Base-by-base conservation (phyloP, 306 rosid species). In the Benincasa hispida region DNA sequence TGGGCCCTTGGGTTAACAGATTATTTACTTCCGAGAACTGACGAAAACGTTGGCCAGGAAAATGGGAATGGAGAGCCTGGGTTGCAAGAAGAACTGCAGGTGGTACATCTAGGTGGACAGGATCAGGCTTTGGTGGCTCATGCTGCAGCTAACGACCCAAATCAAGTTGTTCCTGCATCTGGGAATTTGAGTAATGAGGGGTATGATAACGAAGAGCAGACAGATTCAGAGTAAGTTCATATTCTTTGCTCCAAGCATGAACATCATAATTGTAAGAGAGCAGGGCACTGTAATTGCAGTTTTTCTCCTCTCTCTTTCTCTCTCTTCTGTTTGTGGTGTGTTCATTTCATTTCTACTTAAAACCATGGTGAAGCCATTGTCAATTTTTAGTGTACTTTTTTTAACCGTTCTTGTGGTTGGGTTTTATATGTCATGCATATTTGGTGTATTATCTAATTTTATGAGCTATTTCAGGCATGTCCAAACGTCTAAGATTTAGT, bases 1-100 rank as follows among this genome's bases (percentile, higher is more conserved):
- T 95, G 99, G 99, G 97, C 96, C 50, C 99, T 95, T 80, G 96
- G 97, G 78, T 86, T 95, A 84, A 89, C 90, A 3, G 93, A 90
- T 76, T 95, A 88, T 87, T 84, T 95, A 83, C 88, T 95, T 76
- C 98, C 99, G 72, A 78, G 89, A 78, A 93, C 96, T 63, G 97
- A 92, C 30, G 99, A 92, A 37, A 88, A 83, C 65, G 89, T 79
- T 79, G 87, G 83, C 74, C 98, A 87, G 84, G 99, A 95, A 79
- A 89, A 91, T 79, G 92, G 88, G 58, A 92, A 90, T 47, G 99
- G 88, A 81, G 99, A 90, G 78, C 92, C 89, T 76, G 98, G 82
- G 75, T 89, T 96, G 85, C 96, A 84, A 84, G 97, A 92, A 72
- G 88, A 96, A 68, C 82, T 88, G 51, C 96, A 88, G 80, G 88